Evolutionary conservation across 2,329 filamentous ascomycete species (phyloP).

Genomic region (Colletotrichum agaves): DNA sequence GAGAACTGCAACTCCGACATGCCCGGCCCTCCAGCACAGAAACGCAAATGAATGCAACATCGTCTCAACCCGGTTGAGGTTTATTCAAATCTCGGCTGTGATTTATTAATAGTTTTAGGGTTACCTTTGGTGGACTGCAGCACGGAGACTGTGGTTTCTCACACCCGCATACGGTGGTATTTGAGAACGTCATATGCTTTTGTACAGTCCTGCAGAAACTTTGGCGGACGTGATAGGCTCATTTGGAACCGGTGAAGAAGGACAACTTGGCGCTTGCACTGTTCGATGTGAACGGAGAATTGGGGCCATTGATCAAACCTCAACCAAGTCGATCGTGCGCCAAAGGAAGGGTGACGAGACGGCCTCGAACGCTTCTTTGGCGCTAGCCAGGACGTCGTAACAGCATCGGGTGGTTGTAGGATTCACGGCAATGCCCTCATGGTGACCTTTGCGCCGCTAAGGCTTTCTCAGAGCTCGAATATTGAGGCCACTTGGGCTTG

Average conservation of each 20-base stretch:
- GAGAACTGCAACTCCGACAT: neutral
- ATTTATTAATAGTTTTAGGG: neutral
- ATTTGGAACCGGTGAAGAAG: neutral
- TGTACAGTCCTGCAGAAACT: neutral
- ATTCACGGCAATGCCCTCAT: neutral
- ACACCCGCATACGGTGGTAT: neutral
- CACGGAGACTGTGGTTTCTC: neutral
- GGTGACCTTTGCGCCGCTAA: neutral
- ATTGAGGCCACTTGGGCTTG: neutral
- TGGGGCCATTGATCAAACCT: neutral
- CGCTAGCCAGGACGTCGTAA: constrained; percentile 9
- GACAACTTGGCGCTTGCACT: neutral
- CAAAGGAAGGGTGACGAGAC: neutral
- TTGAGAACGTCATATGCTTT: neutral
- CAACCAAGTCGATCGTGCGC: neutral
- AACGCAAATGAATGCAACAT: neutral
- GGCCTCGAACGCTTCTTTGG: constrained; percentile 12
- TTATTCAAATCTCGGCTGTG: neutral
- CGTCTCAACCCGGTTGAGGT: neutral
- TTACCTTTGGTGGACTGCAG: neutral
- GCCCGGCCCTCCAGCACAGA: neutral
- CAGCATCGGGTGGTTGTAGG: neutral
- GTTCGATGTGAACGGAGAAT: neutral
- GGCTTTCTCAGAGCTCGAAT: neutral
- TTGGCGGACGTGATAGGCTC: neutral